Base-by-base conservation (phyloP, 352 stramenopile species). In the Halophytophthora polymorphica region DNA sequence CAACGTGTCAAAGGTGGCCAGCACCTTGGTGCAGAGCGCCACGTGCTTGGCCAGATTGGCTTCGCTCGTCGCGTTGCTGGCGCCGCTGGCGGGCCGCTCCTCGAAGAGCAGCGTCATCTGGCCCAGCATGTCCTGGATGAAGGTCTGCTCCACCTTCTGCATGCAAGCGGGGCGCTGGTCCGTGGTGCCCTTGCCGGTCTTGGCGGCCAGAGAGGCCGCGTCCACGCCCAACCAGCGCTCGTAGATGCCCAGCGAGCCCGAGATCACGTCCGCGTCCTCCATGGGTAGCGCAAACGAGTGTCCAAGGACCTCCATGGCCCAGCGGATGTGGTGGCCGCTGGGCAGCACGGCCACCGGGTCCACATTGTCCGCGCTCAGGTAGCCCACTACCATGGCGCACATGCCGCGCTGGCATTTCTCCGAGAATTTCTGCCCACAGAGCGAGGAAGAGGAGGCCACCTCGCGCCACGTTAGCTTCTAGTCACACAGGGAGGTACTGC, bases 91-190 rank as follows among this genome's bases (percentile, higher is more conserved):
- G 8, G 71, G 19, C 10, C 83, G 71, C 43, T 95, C 84, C 57
- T 95, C 84, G 62, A 95, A 93, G 22, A 95, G 69, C 50, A 95
- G 55, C 47, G 84, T 93, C 82, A 95, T 93, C 43, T 95, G 84
- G 13, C 82, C 84, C 39, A 95, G 64, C 56, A 95, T 69, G 50
- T 95, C 84, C 47, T 91, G 82, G 33, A 95, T 91, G 44, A 95
- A 95, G 8, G 71, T 63, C 63, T 95, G 84, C 52, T 93, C 84
- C 34, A 86, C 70, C 52, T 85, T 88, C 28, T 86, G 74, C 82
- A 95, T 93, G 47, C 83, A 90, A 23, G 58, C 58, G 0, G 82
- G 82, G 15, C 78, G 64, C 21, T 68, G 55, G 53, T 93, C 77
- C 35, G 80, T 73, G 1, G 50, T 76, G 15, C 58, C 64, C 28